Conservation (phyloP, 768 basidiomycete genomes). For the Russula griseocarnosa region DNA sequence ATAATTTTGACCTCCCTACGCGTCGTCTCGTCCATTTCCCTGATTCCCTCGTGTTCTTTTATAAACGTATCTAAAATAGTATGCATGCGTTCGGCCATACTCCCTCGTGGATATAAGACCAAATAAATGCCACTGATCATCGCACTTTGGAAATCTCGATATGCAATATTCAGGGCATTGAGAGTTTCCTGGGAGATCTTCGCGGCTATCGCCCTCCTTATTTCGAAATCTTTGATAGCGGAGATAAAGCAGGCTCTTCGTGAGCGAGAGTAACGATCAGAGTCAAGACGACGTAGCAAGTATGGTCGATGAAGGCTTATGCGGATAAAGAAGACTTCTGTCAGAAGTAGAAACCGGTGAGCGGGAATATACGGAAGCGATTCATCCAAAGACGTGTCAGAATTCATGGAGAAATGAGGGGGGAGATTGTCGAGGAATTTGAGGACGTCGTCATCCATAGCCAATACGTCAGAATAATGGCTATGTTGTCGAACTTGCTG, state of each 20-base stretch:
- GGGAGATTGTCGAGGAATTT: conserved; percentile 74
- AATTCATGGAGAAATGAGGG: conserved; percentile 69
- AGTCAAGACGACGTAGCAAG: conserved; percentile 70
- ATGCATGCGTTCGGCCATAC: conserved; percentile 68
- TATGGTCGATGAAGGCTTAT: conserved; percentile 86
- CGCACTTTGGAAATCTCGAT: conserved; percentile 82
- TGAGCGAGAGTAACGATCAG: conserved; percentile 78
- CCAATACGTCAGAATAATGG: conserved; percentile 78
- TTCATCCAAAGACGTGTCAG: conserved; percentile 75
- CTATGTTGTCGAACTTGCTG: conserved; percentile 75
- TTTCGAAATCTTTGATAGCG: conserved; percentile 79
- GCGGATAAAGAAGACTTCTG: conserved; percentile 83
- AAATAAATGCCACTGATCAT: conserved; percentile 89
- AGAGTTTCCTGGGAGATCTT: conserved; percentile 58
- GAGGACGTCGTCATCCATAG: conserved; percentile 78
- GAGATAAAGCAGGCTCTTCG: conserved; percentile 87
- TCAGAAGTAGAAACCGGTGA: conserved; percentile 85
- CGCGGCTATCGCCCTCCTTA: conserved; percentile 66
- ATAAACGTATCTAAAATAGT: conserved; percentile 75
- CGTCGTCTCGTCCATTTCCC: conserved; percentile 80
- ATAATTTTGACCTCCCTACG: conserved; percentile 80
- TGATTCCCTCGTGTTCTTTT: conserved; percentile 52
- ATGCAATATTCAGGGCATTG: conserved; percentile 73
- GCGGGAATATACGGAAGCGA: conserved; percentile 62
- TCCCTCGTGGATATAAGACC: conserved; percentile 70